These are phyloP conservation scores for Dryas alaskensis DNA, from an alignment of 306 rosid genomes.

Conservation along the genomic window DNA sequence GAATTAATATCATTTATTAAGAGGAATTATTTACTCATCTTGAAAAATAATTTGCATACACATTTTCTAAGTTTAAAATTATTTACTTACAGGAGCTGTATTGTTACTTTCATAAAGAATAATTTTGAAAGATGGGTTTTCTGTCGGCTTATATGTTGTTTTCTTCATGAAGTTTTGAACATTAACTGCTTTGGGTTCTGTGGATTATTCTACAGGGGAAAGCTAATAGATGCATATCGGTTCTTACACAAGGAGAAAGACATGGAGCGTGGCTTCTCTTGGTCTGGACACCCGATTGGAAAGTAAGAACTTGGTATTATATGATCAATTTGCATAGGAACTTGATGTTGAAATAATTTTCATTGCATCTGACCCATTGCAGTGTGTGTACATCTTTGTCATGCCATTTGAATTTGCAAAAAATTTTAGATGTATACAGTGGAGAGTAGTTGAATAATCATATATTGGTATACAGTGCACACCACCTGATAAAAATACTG, in stretches of 20 bases:
- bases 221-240: conserved; percentile 89
- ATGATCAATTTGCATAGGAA: conserved; percentile 1
- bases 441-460: conserved; percentile 18
- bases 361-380: not conserved
- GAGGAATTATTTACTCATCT: not conserved
- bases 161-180: conserved; percentile 14
- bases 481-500: conserved; percentile 21
- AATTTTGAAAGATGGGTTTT: not conserved
- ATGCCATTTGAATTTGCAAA: conserved; percentile 8
- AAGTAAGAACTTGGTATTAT: conserved; percentile 50
- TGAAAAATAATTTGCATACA: too few relatives aligned
- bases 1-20: not conserved
- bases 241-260: conserved; percentile 75
- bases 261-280: conserved; percentile 86
- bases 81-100: not conserved
- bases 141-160: not conserved
- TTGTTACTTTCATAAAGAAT: not conserved
- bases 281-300: conserved; percentile 96
- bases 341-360: not conserved
- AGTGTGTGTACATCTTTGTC: not conserved
- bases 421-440: not conserved
- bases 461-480: not conserved
- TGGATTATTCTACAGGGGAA: conserved; percentile 62
- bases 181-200: conserved; percentile 20
- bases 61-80: not conserved